Evolutionary conservation across 768 basidiomycete species (phyloP).

Genomic region (Rubroboletus satanas): DNA sequence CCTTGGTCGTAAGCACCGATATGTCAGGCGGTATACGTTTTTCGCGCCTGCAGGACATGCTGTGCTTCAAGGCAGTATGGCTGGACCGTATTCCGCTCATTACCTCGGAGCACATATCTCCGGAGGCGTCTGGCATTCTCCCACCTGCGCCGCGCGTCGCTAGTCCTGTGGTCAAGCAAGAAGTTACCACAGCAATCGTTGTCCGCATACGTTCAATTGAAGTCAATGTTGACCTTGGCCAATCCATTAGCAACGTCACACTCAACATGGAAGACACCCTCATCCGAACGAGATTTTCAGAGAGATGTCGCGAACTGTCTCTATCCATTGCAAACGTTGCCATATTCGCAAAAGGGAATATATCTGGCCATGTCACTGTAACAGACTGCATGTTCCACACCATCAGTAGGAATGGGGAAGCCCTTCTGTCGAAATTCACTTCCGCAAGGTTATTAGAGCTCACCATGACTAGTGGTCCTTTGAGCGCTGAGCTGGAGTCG

Average conservation of each 20-base stretch:
- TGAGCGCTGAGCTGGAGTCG: constrained; percentile 66
- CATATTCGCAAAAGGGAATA: constrained; percentile 59
- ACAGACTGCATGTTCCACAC: constrained; percentile 77
- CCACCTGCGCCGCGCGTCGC: constrained; percentile 11
- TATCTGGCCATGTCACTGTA: constrained; percentile 65
- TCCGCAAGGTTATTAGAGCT: constrained; percentile 63
- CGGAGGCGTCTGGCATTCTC: constrained; percentile 19
- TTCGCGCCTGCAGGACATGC: constrained; percentile 83
- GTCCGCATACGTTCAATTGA: constrained; percentile 70
- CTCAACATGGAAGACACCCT: constrained; percentile 62
- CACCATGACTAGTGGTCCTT: constrained; percentile 66
- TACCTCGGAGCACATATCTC: constrained; percentile 35
- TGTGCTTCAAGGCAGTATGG: constrained; percentile 96
- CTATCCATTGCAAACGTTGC: constrained; percentile 56
- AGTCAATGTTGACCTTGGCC: constrained; percentile 79
- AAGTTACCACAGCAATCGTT: constrained; percentile 59
- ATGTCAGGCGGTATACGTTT: constrained; percentile 76
- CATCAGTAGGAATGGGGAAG: constrained; percentile 50
- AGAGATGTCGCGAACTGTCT: constrained; percentile 57
- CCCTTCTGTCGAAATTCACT: constrained; percentile 29
- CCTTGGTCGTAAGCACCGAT: constrained; percentile 80
- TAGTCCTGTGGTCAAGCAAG: constrained; percentile 31
- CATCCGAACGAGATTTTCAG: constrained; percentile 64
- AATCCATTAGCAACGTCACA: constrained; percentile 71
- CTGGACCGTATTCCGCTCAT: constrained; percentile 81